Conservation (phyloP, 2,329 filamentous ascomycete species). For the Ophiosphaerella herpotricha region DNA sequence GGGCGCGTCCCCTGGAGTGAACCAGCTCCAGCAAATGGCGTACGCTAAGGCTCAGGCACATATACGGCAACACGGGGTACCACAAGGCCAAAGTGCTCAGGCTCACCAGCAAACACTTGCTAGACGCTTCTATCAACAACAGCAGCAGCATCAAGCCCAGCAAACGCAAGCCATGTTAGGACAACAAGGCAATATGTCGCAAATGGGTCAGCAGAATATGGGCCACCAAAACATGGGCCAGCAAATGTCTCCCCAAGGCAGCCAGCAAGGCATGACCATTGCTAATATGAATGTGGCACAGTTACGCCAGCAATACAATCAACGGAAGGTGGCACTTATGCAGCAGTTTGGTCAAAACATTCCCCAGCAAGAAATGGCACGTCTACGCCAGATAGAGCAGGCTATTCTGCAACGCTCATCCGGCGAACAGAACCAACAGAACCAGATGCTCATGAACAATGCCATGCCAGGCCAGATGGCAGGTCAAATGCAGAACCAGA, state of each 20-base stretch:
- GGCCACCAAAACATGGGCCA: slow-evolving; percentile 3
- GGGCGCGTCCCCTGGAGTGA: slow-evolving; percentile 24
- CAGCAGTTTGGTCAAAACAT: slow-evolving; percentile 19
- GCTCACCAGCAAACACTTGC: slow-evolving; percentile 23
- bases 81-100: slow-evolving; percentile 31
- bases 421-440: slow-evolving; percentile 21
- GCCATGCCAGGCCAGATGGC: slow-evolving; percentile 19
- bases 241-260: slow-evolving; percentile 30
- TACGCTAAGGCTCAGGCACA: slow-evolving; percentile 40
- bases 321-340: too few relatives aligned
- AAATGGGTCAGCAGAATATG: slow-evolving; percentile 20
- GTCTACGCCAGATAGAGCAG: slow-evolving; percentile 36
- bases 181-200: slow-evolving; percentile 11
- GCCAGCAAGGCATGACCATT: slow-evolving; percentile 24
- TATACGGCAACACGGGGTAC: slow-evolving; percentile 39
- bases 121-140: slow-evolving; percentile 14
- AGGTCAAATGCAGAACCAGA: slow-evolving; percentile 32
- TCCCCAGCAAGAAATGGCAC: slow-evolving; percentile 29
- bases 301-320: slow-evolving; percentile 19
- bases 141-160: slow-evolving; percentile 36
- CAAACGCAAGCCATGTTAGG: slow-evolving; percentile 27
- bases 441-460: slow-evolving; percentile 25
- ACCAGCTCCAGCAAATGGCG: slow-evolving; percentile 32
- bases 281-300: slow-evolving; percentile 36
- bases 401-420: slow-evolving; percentile 24